Base-by-base conservation (phyloP, 306 rosid genomes). In the Echinosophora koreensis region DNA sequence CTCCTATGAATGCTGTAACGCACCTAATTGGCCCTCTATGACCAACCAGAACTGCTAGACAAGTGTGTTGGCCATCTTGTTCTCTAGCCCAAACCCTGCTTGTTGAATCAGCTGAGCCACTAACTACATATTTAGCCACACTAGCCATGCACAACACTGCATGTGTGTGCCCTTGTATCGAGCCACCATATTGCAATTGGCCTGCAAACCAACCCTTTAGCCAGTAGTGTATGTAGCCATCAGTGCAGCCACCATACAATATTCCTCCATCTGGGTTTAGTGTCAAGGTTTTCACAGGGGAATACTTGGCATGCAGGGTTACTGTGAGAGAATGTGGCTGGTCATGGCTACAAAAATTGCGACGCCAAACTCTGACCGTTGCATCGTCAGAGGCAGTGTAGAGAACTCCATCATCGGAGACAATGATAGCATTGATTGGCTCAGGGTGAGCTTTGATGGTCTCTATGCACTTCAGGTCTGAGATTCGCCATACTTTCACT, bases 101-200 rank as follows among this genome's bases (percentile, higher is more conserved):
- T 0, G 97, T 90, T 32, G 93, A 82, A 79, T 95, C 98, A 0
- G 98, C 97, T 0, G 98, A 92, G 1, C 97, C 98, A 67, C 98
- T 90, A 0, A 95, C 91, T 9, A 90, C 83, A 22, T 77, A 92
- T 46, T 77, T 89, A 0, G 80, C 89, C 57, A 86, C 93, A 50
- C 86, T 89, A 2, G 91, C 86, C 34, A 95, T 69, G 38, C 93
- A 89, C 91, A 95, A 78, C 2, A 95, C 91, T 2, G 97, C 95
- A 65, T 95, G 98, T 0, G 93, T 92, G 73, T 94, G 98, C 5
- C 98, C 98, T 73, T 89, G 95, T n/a, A 94, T 86, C 13, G 98
- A 89, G 0, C 97, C 97, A 35, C 97, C 95, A 27, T 95, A 95
- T 15, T 95, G 95, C 38, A 92, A 64, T 39, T 92, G 98, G 5